Percentiles rank a stretch among this genome's conserved stretches.
phyloP scores from a whole-genome alignment of 2,329 filamentous ascomycete species.

The Escovopsis sp. region DNA sequence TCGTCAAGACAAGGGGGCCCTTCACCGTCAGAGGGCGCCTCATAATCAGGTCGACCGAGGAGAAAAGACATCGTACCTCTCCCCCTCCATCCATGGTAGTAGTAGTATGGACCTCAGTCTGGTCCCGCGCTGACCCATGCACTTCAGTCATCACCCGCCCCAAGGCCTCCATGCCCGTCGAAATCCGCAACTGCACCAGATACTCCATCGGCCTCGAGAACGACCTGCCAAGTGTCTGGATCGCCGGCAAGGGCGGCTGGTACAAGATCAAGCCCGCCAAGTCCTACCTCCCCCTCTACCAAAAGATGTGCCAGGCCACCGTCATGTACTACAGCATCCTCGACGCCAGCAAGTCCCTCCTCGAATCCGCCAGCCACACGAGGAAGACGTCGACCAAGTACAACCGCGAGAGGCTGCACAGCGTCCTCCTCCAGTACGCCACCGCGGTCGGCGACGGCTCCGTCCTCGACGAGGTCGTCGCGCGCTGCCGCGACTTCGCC shows the following conservation, averaged over 20 bases:
- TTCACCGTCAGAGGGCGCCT: constrained; percentile 46
- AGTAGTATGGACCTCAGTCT: background rate
- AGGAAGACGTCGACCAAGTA: constrained; percentile 12
- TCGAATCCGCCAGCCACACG: too few relatives aligned
- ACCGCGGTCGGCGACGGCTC: constrained; percentile 36
- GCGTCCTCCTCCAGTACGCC: constrained; percentile 28
- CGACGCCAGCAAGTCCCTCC: constrained; percentile 34
- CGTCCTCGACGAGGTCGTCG: constrained; percentile 31
- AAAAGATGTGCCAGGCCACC: constrained; percentile 47
- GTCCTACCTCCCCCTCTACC: constrained; percentile 39
- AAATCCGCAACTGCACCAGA: constrained; percentile 32
- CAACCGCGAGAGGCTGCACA: constrained; percentile 7
- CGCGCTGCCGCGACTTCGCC: constrained; percentile 32
- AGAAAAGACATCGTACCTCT: constrained; percentile 21
- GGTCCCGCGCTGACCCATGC: constrained; percentile 1
- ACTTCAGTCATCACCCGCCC: constrained; percentile 19
- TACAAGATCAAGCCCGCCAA: constrained; percentile 48
- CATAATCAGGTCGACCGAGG: constrained; percentile 30
- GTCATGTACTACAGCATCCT: constrained; percentile 47
- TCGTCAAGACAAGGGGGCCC: constrained; percentile 43
- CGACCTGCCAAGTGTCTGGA: constrained; percentile 47
- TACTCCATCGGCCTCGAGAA: constrained; percentile 39
- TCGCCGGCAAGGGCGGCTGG: constrained; percentile 43
- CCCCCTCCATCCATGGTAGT: background rate
- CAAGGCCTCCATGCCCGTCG: constrained; percentile 24